Conservation (phyloP, 2,329 filamentous ascomycete species). For the Diaporthe velutina region DNA sequence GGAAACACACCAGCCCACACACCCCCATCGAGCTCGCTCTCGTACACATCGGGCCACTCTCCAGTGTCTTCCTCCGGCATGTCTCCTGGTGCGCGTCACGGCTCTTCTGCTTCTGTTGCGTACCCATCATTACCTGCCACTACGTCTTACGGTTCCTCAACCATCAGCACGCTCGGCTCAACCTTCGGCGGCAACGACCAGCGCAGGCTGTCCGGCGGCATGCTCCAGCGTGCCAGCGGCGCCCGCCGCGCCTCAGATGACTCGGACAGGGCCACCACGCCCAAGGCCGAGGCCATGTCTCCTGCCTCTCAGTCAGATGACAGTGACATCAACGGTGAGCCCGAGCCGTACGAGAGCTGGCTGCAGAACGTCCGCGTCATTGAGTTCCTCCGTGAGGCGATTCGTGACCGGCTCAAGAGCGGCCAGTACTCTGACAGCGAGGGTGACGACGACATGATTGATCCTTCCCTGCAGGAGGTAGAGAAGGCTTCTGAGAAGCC, state of each 20-base stretch:
- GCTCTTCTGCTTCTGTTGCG: constrained; percentile 71
- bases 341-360: constrained; percentile 74
- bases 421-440: constrained; percentile 63
- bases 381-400: constrained; percentile 70
- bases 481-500: constrained; percentile 49
- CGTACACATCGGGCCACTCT: constrained; percentile 83
- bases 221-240: constrained; percentile 71
- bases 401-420: constrained; percentile 68
- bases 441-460: constrained; percentile 47
- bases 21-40: constrained; percentile 80
- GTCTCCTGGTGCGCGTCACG: constrained; percentile 75
- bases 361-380: constrained; percentile 75
- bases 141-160: constrained; percentile 76
- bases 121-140: constrained; percentile 83
- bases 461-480: constrained; percentile 47
- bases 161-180: constrained; percentile 78
- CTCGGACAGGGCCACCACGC: constrained; percentile 56
- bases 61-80: constrained; percentile 79
- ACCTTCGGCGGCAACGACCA: constrained; percentile 71
- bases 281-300: constrained; percentile 58
- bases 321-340: constrained; percentile 68
- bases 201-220: constrained; percentile 74
- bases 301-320: constrained; percentile 68
- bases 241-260: constrained; percentile 56
- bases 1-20: constrained; percentile 81